phyloP scores from a whole-genome alignment of 139 green algal genomes.

The Chlorella vulgaris region DNA sequence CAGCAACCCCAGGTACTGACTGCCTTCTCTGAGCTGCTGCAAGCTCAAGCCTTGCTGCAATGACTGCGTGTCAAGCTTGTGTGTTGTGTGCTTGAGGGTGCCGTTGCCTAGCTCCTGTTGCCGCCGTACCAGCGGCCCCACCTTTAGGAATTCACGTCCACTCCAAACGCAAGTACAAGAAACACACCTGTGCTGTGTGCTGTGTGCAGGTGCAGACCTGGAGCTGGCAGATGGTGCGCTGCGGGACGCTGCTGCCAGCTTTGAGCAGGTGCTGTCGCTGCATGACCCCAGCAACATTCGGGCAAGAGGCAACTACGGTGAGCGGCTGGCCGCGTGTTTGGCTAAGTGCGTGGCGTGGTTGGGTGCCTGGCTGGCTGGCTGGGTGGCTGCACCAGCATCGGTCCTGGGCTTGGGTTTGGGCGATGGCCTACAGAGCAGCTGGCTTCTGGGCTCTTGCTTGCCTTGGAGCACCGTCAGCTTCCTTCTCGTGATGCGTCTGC shows the following conservation, averaged over 20 bases:
- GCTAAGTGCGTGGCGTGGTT: not conserved
- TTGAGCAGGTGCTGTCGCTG: constrained; percentile 15
- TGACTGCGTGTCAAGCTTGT: not conserved
- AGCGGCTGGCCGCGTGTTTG: not conserved
- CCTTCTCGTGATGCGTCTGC: not conserved
- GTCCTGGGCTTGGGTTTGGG: too few relatives aligned
- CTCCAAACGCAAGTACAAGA: too few relatives aligned
- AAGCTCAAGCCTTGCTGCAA: not conserved
- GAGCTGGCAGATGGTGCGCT: constrained; percentile 24
- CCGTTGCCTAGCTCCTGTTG: not conserved
- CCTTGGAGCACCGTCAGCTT: not conserved
- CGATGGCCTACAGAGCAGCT: too few relatives aligned
- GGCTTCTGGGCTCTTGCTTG: too few relatives aligned
- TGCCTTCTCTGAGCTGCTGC: too few relatives aligned
- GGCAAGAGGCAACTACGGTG: constrained; percentile 41
- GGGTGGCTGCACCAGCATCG: too few relatives aligned
- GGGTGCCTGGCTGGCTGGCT: not conserved
- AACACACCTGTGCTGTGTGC: not conserved
- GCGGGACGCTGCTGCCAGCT: constrained; percentile 25
- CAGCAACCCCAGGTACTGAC: constrained; percentile 11
- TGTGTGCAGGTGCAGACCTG: constrained; percentile 22
- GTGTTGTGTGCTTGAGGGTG: not conserved
- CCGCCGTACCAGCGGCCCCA: not conserved
- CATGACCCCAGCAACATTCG: constrained; percentile 21
- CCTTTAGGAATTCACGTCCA: too few relatives aligned